Conservation (phyloP, 805 yeast genomes). For the Alloascoidea africana region DNA sequence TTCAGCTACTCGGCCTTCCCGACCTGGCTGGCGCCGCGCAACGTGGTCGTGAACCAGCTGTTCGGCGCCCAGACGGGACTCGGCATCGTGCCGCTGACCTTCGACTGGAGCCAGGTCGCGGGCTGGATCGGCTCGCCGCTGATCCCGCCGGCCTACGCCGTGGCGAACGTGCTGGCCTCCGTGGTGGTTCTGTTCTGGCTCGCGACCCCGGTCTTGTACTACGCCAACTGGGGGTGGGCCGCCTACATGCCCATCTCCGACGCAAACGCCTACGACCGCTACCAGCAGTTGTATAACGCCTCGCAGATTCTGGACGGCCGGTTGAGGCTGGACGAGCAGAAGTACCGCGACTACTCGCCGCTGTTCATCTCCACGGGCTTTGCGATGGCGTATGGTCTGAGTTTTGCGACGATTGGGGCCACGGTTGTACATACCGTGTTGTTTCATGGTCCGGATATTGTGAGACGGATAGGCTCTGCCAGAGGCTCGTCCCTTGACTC, state of each 20-base stretch:
- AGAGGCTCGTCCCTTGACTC: too few relatives aligned
- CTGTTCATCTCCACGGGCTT: constrained; percentile 43
- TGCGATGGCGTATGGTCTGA: constrained; percentile 43
- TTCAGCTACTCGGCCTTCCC: constrained; percentile 43
- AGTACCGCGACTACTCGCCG: constrained; percentile 46
- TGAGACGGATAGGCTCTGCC: too few relatives aligned
- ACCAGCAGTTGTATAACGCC: constrained; percentile 33
- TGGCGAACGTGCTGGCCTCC: constrained; percentile 29
- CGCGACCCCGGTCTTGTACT: constrained; percentile 35
- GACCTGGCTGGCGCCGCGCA: constrained; percentile 46
- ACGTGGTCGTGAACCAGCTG: constrained; percentile 44
- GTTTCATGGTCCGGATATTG: constrained; percentile 41
- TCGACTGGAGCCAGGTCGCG: constrained; percentile 54
- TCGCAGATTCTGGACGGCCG: constrained; percentile 27
- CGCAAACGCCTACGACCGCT: constrained; percentile 34
- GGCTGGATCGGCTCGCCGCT: constrained; percentile 45
- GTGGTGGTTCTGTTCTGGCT: constrained; percentile 37
- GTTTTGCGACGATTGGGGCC: constrained; percentile 49
- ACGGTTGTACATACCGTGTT: constrained; percentile 41
- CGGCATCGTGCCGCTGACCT: constrained; percentile 52
- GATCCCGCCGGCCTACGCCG: constrained; percentile 39
- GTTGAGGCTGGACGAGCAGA: constrained; percentile 26
- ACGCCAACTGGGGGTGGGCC: constrained; percentile 41
- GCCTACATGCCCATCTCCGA: constrained; percentile 41
- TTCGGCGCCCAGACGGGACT: constrained; percentile 50